Conservation (phyloP, 805 yeast genomes). For the Nematodospora valgi region DNA sequence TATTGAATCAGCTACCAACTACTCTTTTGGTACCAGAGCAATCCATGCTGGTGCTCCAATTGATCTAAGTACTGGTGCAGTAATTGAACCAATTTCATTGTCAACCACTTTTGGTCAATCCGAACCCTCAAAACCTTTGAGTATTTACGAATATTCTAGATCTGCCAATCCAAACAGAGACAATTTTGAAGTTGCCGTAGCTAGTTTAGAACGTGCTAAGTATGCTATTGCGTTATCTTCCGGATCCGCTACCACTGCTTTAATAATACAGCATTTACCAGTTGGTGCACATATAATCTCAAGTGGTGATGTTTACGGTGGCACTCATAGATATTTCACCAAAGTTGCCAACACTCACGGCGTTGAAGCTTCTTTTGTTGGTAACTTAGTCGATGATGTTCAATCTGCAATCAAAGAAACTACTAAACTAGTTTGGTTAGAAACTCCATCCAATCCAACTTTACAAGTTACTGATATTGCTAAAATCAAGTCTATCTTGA, state of each 20-base stretch:
- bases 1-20: conserved; percentile 26
- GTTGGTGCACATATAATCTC: conserved; percentile 72
- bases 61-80: conserved; percentile 78
- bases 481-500: conserved; percentile 55
- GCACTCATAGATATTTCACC: conserved; percentile 88
- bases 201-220: conserved; percentile 73
- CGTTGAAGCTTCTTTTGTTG: conserved; percentile 63
- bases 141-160: conserved; percentile 79
- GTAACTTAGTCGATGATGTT: conserved; percentile 59
- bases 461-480: conserved; percentile 72
- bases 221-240: conserved; percentile 76
- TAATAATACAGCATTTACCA: conserved; percentile 68
- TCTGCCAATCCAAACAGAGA: conserved; percentile 85
- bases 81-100: conserved; percentile 77
- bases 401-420: conserved; percentile 51
- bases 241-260: conserved; percentile 84
- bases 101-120: conserved; percentile 83
- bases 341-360: conserved; percentile 81
- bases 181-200: conserved; percentile 74
- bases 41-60: conserved; percentile 78
- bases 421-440: conserved; percentile 82
- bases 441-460: conserved; percentile 87
- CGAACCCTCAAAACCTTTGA: conserved; percentile 74
- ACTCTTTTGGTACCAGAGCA: conserved; percentile 73
- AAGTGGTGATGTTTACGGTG: conserved; percentile 87